Evolutionary conservation across 1,139 yeast species (phyloP).

Genomic region (Sugiyamaella pinicola): DNA sequence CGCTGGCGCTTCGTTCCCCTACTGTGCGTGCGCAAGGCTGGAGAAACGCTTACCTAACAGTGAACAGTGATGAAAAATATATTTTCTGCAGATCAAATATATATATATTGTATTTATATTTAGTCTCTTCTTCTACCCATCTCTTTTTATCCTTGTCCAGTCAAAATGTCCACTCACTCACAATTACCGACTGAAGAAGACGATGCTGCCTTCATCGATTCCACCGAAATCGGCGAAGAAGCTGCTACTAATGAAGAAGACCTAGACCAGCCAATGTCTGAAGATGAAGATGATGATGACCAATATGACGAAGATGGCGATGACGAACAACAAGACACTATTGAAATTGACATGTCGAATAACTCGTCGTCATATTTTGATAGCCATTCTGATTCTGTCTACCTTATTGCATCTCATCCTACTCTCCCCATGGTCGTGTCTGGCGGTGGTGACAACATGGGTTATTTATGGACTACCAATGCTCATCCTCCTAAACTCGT

Average conservation of each 20-base stretch:
- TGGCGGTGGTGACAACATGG: conserved; percentile 91
- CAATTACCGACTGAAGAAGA: conserved; percentile 18
- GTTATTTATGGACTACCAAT: conserved; percentile 90
- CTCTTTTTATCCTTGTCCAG: neutral
- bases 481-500: conserved; percentile 79
- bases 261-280: conserved; percentile 26
- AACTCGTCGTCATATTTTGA: conserved; percentile 91
- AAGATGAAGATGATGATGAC: conserved; percentile 33
- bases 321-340: conserved; percentile 53
- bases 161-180: conserved; percentile 2
- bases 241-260: conserved; percentile 19
- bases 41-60: no score
- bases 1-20: no score
- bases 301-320: conserved; percentile 28
- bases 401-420: conserved; percentile 78
- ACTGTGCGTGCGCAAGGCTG: no score
- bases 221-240: conserved; percentile 20
- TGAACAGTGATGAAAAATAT: no score
- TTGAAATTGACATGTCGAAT: conserved; percentile 79
- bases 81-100: no score
- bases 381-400: conserved; percentile 87
- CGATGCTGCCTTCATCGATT: conserved; percentile 20
- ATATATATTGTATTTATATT: neutral
- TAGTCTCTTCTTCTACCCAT: neutral
- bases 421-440: conserved; percentile 77